Conservation (phyloP, 2,329 filamentous ascomycete species). For the Volutella citrinella region DNA sequence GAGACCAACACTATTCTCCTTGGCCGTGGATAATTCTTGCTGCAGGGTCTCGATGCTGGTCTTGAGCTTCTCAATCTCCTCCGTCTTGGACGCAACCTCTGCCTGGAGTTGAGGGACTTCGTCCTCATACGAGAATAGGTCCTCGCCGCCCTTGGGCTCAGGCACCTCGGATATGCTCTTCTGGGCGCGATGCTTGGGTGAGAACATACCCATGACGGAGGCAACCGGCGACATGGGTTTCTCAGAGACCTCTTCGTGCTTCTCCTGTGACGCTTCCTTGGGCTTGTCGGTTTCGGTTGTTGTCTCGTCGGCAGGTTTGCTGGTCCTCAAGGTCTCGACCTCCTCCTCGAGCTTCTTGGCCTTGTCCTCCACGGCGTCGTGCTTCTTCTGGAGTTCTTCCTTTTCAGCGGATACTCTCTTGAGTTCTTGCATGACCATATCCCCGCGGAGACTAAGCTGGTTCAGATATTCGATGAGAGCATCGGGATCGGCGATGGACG, state of each 20-base stretch:
- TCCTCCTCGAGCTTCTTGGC: conserved; percentile 62
- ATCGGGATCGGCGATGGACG: conserved; percentile 80
- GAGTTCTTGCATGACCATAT: conserved; percentile 92
- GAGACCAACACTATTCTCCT: conserved; percentile 68
- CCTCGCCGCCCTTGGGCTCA: conserved; percentile 48
- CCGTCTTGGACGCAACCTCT: conserved; percentile 66
- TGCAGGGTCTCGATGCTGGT: conserved; percentile 66
- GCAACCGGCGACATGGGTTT: conserved; percentile 45
- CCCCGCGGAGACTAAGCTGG: conserved; percentile 78
- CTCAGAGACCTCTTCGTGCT: conserved; percentile 18
- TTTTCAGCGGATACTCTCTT: conserved; percentile 82
- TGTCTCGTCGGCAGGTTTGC: conserved; percentile 22
- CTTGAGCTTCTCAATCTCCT: conserved; percentile 69
- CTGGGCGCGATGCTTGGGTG: conserved; percentile 42
- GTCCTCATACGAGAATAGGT: conserved; percentile 90
- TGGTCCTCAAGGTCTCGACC: conserved; percentile 46
- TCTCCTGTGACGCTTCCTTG: conserved; percentile 29
- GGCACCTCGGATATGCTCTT: conserved; percentile 24
- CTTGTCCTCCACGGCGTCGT: conserved; percentile 65
- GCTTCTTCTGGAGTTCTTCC: conserved; percentile 74
- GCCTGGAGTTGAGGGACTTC: conserved; percentile 80
- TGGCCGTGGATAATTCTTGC: conserved; percentile 66
- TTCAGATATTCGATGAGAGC: conserved; percentile 87
- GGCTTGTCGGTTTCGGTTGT: conserved; percentile 30
- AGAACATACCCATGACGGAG: conserved; percentile 48